These are phyloP conservation scores for Lactifluus subvellereus DNA, from an alignment of 768 basidiomycete species.

Conservation along the genomic window DNA sequence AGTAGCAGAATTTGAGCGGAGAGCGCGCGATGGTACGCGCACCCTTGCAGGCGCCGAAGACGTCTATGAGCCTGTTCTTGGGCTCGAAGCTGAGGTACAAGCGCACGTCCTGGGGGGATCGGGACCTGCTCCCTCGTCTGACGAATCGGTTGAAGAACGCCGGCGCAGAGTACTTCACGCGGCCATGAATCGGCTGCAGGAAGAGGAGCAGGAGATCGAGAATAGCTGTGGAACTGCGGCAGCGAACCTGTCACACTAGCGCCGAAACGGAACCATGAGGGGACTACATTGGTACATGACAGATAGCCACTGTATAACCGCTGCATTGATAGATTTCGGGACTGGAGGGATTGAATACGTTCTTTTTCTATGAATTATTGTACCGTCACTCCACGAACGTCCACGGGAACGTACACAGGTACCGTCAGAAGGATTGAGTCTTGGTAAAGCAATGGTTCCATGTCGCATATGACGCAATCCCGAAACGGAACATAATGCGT, in stretches of 20 bases:
- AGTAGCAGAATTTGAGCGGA: conserved; percentile 60
- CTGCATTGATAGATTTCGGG: not conserved
- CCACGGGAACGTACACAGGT: not conserved
- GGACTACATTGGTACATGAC: not conserved
- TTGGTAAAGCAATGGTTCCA: not conserved
- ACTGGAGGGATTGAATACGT: not conserved
- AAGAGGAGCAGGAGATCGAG: conserved; percentile 68
- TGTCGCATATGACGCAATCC: not conserved
- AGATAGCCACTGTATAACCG: not conserved
- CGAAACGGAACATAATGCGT: not conserved
- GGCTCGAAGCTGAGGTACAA: conserved; percentile 51
- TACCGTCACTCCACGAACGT: not conserved
- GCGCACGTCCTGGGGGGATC: conserved; percentile 47
- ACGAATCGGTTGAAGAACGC: conserved; percentile 53
- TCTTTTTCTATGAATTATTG: not conserved
- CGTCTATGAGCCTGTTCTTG: conserved; percentile 48
- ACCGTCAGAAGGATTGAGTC: not conserved
- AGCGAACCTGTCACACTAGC: not conserved
- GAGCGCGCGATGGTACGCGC: conserved; percentile 48
- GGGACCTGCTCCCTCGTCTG: conserved; percentile 1
- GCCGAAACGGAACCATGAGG: not conserved
- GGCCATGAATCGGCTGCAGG: conserved; percentile 51
- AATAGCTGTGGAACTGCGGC: conserved; percentile 57
- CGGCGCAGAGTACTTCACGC: conserved; percentile 53
- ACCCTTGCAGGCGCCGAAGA: conserved; percentile 34